Conservation (phyloP, 2,329 filamentous ascomycete species). For the Pyrenophora teres region DNA sequence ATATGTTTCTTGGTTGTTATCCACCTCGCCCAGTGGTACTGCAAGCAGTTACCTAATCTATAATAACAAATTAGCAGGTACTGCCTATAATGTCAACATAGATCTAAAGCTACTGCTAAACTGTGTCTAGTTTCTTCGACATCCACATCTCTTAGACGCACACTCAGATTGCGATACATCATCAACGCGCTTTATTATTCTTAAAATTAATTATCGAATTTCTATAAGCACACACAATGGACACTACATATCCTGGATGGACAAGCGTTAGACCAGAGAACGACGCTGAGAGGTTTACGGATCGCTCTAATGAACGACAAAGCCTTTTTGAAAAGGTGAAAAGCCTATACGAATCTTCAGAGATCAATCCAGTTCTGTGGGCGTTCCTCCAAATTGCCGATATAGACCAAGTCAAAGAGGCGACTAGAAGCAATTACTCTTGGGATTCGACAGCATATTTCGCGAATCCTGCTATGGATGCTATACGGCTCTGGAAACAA, state of each 20-base stretch:
- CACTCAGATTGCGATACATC: too few species aligned
- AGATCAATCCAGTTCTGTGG: conserved; percentile 7
- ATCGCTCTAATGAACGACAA: neutral
- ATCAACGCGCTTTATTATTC: too few species aligned
- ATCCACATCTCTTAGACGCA: too few species aligned
- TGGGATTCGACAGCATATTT: neutral
- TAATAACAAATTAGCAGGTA: too few species aligned
- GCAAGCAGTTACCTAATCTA: too few species aligned
- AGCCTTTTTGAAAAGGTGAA: neutral
- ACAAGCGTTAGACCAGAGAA: neutral
- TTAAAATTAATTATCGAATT: too few species aligned
- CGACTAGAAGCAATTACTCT: neutral
- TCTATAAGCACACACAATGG: neutral
- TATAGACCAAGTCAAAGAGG: conserved; percentile 5
- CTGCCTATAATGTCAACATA: too few species aligned
- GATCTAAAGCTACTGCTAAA: too few species aligned
- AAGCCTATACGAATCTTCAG: neutral
- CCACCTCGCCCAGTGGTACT: too few species aligned
- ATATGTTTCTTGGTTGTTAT: too few species aligned
- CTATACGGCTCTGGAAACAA: neutral
- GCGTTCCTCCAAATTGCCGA: conserved; percentile 12
- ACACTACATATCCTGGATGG: neutral
- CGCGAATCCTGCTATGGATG: neutral
- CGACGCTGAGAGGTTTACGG: neutral
- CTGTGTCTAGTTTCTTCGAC: too few species aligned